phyloP scores from a whole-genome alignment of 2,329 filamentous ascomycete genomes.

The Rutstroemia sp. region DNA sequence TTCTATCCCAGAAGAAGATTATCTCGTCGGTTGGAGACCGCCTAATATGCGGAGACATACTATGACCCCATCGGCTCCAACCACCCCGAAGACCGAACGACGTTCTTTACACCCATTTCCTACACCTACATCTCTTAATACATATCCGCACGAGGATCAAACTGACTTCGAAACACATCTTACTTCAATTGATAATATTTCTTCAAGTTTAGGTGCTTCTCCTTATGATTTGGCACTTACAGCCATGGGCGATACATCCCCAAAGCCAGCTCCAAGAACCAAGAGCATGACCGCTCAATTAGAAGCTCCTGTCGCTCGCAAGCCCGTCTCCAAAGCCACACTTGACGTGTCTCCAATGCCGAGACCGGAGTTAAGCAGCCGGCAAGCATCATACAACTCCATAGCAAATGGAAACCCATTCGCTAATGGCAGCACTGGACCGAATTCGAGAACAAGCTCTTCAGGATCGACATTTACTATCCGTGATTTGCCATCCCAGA shows the following conservation, averaged over 20 bases:
- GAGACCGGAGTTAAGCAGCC: not conserved
- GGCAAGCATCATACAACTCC: slow-evolving; percentile 1
- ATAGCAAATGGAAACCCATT: slow-evolving; percentile 1
- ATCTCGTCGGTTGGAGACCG: slow-evolving; percentile 1
- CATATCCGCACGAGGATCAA: slow-evolving; percentile 6
- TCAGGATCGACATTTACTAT: slow-evolving; percentile 6
- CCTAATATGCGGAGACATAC: slow-evolving; percentile 1
- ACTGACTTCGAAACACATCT: slow-evolving; percentile 22
- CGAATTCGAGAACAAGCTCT: slow-evolving; percentile 1
- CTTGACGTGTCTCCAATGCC: not conserved
- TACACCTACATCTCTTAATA: not conserved
- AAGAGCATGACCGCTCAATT: slow-evolving; percentile 19
- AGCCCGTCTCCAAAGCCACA: slow-evolving; percentile 1
- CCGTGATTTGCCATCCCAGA: slow-evolving; percentile 10
- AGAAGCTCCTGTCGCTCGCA: not conserved
- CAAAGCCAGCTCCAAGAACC: slow-evolving; percentile 4
- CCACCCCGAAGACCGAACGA: not conserved
- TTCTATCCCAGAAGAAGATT: slow-evolving; percentile 12
- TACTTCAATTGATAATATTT: slow-evolving; percentile 17
- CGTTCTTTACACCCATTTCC: not conserved
- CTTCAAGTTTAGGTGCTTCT: slow-evolving; percentile 18
- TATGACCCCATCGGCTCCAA: not conserved
- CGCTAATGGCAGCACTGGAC: not conserved
- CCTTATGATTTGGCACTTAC: slow-evolving; percentile 20
- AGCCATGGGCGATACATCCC: not conserved